Evolutionary conservation across 2,329 filamentous ascomycete genomes (phyloP), one percentile per base, ranked within the genome.

Genomic region (Cordyceps militaris): DNA sequence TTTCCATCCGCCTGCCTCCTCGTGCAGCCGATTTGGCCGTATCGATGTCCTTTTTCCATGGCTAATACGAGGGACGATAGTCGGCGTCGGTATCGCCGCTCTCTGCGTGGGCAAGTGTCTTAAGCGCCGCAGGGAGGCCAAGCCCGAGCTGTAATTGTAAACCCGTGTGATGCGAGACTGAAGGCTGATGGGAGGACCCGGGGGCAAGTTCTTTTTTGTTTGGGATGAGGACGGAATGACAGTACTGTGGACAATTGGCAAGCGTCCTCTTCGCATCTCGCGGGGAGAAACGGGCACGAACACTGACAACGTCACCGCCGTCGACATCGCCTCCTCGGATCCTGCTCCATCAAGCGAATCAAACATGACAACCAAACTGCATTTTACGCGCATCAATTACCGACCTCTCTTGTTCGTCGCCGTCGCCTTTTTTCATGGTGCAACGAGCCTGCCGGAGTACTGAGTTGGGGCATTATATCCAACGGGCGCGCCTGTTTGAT

Each of bases 61-160:
- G 21, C 30, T 48, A 40, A 56, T 34, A 13, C 6, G 5, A 11
- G 30, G 28, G 8, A 11, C 51, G n/a, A 48, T 28, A 71, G 73
- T 76, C 52, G 71, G 62, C 51, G 54, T 68, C 57, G 68, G 61
- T 55, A 51, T 76, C 19, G 51, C 69, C 46, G 58, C 54, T 38
- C 61, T 75, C 44, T 67, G 63, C 58, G 36, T 73, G 60, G 61
- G 65, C 66, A 74, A 70, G 67, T 62, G 53, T 59, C 56, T 69
- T 53, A 52, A 64, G 51, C 66, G 64, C 57, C 70, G 70, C 66
- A 71, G 66, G 66, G 69, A 68, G 53, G 59, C 62, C 61, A 71
- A 71, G 69, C 43, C 62, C 61, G 56, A 62, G 52, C 59, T 63
- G 63, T 64, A 67, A 61, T 60, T 32, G n/a, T 47, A n/a, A 26